A percentile compares a stretch with the other conserved stretches of the same genome.
phyloP scores from a whole-genome alignment of 768 basidiomycete species.

The Sporobolomyces phaffii region DNA sequence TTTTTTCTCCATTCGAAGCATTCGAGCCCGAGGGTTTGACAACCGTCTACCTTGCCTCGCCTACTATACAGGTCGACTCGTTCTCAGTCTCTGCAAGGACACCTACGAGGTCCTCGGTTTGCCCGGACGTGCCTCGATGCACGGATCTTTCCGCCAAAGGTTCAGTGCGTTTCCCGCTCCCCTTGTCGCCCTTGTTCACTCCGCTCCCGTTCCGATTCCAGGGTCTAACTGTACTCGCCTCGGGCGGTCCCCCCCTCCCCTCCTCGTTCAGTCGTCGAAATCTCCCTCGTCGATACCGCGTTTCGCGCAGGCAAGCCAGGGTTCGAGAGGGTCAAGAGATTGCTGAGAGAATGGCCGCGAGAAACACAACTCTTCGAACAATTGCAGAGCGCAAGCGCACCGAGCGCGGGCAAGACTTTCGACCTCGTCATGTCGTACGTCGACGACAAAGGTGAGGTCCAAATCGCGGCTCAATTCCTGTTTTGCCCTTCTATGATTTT shows the following conservation, averaged over 20 bases:
- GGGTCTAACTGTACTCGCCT: too few relatives aligned
- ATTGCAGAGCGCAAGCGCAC: not conserved
- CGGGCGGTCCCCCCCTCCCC: not conserved
- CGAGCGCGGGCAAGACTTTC: constrained; percentile 9
- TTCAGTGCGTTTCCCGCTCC: constrained; percentile 20
- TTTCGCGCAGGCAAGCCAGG: constrained; percentile 27
- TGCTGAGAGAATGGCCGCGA: constrained; percentile 14
- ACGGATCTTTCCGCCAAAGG: constrained; percentile 21
- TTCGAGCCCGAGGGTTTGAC: too few relatives aligned
- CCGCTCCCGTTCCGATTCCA: too few relatives aligned
- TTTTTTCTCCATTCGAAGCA: not conserved
- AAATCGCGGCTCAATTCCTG: not conserved
- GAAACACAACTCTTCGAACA: constrained; percentile 19
- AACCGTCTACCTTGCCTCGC: not conserved
- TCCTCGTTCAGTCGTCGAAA: constrained; percentile 24
- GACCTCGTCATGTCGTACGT: constrained; percentile 20
- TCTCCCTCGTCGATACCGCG: constrained; percentile 15
- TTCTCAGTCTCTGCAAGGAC: constrained; percentile 25
- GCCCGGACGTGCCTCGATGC: constrained; percentile 22
- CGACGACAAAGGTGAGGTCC: not conserved
- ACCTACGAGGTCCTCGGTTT: constrained; percentile 36
- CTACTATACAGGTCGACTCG: constrained; percentile 30
- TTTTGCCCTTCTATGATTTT: too few relatives aligned
- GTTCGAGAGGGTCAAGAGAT: constrained; percentile 20
- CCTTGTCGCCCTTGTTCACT: not conserved